phyloP scores from a whole-genome alignment of 2,329 filamentous ascomycete species.

The Xylaria sp. region DNA sequence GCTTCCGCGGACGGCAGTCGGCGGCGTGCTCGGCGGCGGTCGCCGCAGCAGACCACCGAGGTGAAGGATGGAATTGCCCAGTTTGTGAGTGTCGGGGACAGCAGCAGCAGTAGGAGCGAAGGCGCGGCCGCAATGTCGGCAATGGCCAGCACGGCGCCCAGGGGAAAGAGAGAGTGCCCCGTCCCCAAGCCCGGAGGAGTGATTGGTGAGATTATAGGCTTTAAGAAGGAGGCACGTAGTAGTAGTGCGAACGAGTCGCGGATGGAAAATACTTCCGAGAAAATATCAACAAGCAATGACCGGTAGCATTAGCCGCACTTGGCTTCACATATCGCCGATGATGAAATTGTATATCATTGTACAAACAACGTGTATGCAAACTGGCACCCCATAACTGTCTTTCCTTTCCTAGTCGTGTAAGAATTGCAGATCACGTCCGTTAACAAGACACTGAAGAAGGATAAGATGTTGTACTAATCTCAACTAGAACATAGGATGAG shows the following conservation, averaged over 20 bases:
- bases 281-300: conserved; percentile 13
- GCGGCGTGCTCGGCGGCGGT: conserved; percentile 46
- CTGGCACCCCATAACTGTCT: not conserved
- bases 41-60: conserved; percentile 48
- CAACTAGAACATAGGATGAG: not conserved
- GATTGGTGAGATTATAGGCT: conserved; percentile 79
- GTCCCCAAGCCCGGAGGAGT: conserved; percentile 92
- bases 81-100: conserved; percentile 49
- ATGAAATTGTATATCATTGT: conserved; percentile 18
- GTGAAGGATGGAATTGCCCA: conserved; percentile 60
- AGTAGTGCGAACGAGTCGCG: not conserved
- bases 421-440: not conserved
- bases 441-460: not conserved
- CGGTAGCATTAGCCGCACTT: conserved; percentile 20
- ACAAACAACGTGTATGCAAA: conserved; percentile 4
- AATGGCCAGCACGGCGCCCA: conserved; percentile 42
- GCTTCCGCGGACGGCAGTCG: conserved; percentile 46
- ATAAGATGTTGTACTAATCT: not conserved
- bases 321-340: not conserved
- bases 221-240: conserved; percentile 56
- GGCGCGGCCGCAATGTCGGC: not conserved
- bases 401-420: not conserved
- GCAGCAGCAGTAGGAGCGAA: conserved; percentile 28
- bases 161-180: conserved; percentile 79
- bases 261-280: not conserved